Conservation (phyloP, 495 filamentous ascomycete species). For the Aspergillus incahuasiensis region DNA sequence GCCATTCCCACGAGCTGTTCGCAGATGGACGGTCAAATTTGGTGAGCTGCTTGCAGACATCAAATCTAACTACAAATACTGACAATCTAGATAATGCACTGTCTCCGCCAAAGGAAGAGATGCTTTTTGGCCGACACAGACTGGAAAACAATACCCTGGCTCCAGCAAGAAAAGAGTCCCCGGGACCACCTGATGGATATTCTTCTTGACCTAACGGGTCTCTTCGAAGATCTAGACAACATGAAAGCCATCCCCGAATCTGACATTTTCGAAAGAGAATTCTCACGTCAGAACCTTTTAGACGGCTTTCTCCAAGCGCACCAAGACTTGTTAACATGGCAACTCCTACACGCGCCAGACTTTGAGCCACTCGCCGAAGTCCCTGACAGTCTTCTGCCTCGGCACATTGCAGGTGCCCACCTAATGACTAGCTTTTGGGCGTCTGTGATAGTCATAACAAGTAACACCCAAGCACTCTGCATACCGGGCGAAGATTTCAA, state of each 20-base stretch:
- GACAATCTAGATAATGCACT: neutral
- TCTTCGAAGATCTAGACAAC: conserved; percentile 4
- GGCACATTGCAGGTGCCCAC: neutral
- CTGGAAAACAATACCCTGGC: conserved; percentile 11
- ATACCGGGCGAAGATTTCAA: neutral
- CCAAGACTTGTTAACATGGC: conserved; percentile 1
- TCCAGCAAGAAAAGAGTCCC: conserved; percentile 1
- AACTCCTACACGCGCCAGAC: conserved; percentile 1
- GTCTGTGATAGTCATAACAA: neutral
- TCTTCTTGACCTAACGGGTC: neutral
- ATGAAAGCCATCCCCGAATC: neutral
- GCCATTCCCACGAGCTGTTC: conserved; percentile 5
- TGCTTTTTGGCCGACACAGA: neutral
- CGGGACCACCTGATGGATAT: conserved; percentile 6
- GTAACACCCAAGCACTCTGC: neutral
- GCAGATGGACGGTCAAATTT: conserved; percentile 5
- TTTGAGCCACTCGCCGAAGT: neutral
- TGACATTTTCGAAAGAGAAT: neutral
- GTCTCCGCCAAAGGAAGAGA: neutral
- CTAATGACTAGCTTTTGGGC: conserved; percentile 3
- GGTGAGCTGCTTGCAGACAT: neutral
- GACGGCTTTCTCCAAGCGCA: neutral
- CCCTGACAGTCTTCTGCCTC: neutral
- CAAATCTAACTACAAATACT: neutral
- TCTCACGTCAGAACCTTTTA: neutral